A percentile compares a stretch with the other conserved stretches of the same genome.
Evolutionary conservation across 805 yeast genomes (phyloP).

Genomic region (Grigorovia yakushimaensis): DNA sequence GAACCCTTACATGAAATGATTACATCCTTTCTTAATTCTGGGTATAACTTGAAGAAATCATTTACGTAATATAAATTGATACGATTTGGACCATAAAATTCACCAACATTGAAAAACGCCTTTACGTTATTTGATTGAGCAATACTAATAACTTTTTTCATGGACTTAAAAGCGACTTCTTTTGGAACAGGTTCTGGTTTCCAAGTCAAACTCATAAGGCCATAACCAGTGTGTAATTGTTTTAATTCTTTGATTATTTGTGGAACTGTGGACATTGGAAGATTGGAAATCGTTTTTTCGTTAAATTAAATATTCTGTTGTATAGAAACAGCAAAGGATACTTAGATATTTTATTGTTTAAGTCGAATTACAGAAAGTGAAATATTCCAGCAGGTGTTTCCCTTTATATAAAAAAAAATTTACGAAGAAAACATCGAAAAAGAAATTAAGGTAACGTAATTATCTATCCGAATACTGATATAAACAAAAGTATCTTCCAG

Average conservation of each 20-base stretch:
- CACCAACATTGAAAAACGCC: constrained; percentile 63
- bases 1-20: constrained; percentile 65
- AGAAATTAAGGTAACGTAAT: too few species aligned
- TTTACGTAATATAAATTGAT: constrained; percentile 48
- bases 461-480: too few species aligned
- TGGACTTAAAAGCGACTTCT: constrained; percentile 42
- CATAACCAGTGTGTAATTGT: constrained; percentile 43
- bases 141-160: constrained; percentile 41
- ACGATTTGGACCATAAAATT: constrained; percentile 55
- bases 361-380: too few species aligned
- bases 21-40: constrained; percentile 47
- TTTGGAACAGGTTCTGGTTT: constrained; percentile 45
- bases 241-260: constrained; percentile 14
- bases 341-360: too few species aligned
- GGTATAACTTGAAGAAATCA: constrained; percentile 47
- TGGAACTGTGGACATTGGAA: constrained; percentile 14
- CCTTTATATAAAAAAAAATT: too few species aligned
- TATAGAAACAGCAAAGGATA: too few species aligned
- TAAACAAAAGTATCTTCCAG: too few species aligned
- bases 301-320: too few species aligned
- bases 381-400: too few species aligned
- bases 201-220: constrained; percentile 79
- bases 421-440: too few species aligned
- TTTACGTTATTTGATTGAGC: constrained; percentile 26
- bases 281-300: too few species aligned